Evolutionary conservation across 305 asterid species (phyloP), one percentile per base, ranked within the genome.

Genomic region (Plantago lanceolata): DNA sequence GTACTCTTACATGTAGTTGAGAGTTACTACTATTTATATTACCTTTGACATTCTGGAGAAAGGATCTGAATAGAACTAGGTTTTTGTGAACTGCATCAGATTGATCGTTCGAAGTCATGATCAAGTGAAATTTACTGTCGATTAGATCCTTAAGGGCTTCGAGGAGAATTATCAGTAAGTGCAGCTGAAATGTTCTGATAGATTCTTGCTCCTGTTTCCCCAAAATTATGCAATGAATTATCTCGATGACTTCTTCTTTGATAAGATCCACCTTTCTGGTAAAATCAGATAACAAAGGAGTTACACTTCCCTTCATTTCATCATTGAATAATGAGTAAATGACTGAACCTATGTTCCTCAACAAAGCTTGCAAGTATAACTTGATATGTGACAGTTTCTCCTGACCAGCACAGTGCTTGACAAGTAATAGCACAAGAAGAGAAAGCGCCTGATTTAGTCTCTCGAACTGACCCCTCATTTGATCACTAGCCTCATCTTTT

Each of bases 101-200:
- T 15, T 58, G 49, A 35, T 58, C 63, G 31, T 33, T 58, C 21
- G 15, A 8, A 6, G 7, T 37, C 47, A 9, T 11, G 63, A 37
- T 9, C 29, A 17, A 8, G 33, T 58, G 31, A 35, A 49, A 18
- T 6, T 18, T 35, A 19, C 63, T 17, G 11, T 58, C 31, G 29
- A 58, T 58, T 13, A 58, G 9, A 16, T 11, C 50, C 63, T 58
- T 58, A 29, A 19, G 15, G 63, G 11, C 37, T 12, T 35, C 49
- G 7, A 58, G 48, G 28, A 58, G 48, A 8, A 33, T 8, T 2
- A 17, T 19, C n/a, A 58, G 37, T 17, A 33, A 33, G 14, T 16
- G 26, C 31, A 35, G n/a, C 0, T 0, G 63, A 58, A 35, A 29
- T 8, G 29, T 13, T 17, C 16, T 26, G 12, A 48, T 49, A 37